A percentile compares a stretch with the other conserved stretches of the same genome.
Conservation (phyloP, 371 early-diverging fungal genomes). For the Circinella minor region DNA sequence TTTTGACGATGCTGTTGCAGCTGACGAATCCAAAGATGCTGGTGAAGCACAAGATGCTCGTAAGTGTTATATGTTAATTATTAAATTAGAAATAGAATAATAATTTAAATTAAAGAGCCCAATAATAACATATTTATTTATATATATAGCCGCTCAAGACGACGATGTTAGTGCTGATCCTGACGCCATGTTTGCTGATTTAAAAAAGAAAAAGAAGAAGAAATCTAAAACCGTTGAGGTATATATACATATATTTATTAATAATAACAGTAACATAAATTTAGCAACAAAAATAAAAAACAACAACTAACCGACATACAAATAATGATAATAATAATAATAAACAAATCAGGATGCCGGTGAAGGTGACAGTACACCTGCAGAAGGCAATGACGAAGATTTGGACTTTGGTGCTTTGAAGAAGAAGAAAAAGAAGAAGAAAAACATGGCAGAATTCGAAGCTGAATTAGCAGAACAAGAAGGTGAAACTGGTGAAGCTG, state of each 20-base stretch:
- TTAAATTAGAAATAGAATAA: too few relatives aligned
- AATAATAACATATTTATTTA: too few relatives aligned
- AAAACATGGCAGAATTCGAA: conserved; percentile 85
- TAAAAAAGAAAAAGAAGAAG: conserved; percentile 93
- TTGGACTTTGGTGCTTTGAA: conserved; percentile 83
- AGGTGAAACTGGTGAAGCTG: conserved; percentile 75
- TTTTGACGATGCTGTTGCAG: conserved; percentile 43
- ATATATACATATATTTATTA: conserved; percentile 18
- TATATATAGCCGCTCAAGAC: neutral
- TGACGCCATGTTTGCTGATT: conserved; percentile 80
- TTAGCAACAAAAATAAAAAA: too few relatives aligned
- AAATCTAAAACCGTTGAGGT: conserved; percentile 69
- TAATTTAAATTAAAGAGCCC: too few relatives aligned
- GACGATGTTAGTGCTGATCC: conserved; percentile 62
- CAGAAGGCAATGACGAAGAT: conserved; percentile 58
- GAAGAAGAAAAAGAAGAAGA: conserved; percentile 95
- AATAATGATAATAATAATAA: neutral
- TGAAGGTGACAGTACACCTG: conserved; percentile 54
- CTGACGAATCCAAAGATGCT: conserved; percentile 26
- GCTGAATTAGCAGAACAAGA: conserved; percentile 76
- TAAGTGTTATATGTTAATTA: neutral
- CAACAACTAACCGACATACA: neutral
- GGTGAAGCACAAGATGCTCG: conserved; percentile 12
- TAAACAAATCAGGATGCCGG: conserved; percentile 39
- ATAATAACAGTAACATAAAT: too few relatives aligned